Evolutionary conservation across 176 grass and related monocot species (phyloP), one percentile per base, ranked within the genome.

Genomic region (Saccharum officinarum): DNA sequence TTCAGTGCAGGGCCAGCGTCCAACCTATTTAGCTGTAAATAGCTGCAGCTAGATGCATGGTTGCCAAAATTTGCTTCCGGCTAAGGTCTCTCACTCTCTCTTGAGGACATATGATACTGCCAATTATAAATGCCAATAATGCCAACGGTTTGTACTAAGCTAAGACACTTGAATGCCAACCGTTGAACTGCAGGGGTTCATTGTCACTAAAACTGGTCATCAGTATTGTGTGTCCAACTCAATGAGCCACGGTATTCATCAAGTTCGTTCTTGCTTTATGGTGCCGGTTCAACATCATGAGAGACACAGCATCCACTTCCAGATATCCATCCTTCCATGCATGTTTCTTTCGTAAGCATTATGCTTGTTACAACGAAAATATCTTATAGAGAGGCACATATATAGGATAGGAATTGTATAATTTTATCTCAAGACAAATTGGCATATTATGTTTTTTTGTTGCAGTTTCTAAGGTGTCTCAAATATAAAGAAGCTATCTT

Each of bases 261-360:
- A 64, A 60, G 2, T 26, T 31, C 38, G 2, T 26, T 31, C 38
- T 79, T 50, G 25, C 26, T 45, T 44, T 77, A 38, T 79, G 61
- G 39, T 79, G 77, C 60, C 15, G 72, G 45, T 75, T 75, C 72
- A 52, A 75, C 46, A 18, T 75, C 71, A 75, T 52, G 28, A 75
- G 46, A 75, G 72, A 52, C 41, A 46, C 8, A 50, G 8, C 47
- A 15, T 31, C 10, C 64, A 67, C 28, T 36, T 33, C 26, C 73
- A 36, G 28, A 54, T 54, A 47, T 73, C 26, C 23, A 12, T 45
- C 17, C 17, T 54, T 61, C 22, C 57, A 10, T 60, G 55, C 22
- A 4, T 61, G n/a, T 61, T 11, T 61, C 22, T 61, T 61, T 20
- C 20, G 3, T 10, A 23, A 61, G 22, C 22, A 61, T 61, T 23